phyloP scores from a whole-genome alignment of 1,284 basidiomycete genomes.

The Sparassis latifolia region DNA sequence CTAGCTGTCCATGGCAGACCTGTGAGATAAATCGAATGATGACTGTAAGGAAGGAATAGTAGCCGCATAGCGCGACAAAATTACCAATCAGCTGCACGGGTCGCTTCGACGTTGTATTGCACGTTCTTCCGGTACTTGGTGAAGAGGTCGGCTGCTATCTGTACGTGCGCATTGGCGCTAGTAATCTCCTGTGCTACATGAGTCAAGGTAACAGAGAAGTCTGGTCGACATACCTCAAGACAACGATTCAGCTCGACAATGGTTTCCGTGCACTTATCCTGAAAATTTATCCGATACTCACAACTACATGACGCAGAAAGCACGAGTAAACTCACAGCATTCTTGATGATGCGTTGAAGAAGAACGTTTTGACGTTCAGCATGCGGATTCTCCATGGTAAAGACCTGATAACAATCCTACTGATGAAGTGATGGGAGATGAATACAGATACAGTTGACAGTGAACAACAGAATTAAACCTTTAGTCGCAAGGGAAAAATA shows the following conservation, averaged over 20 bases:
- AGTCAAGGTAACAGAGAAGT: not conserved
- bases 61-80: no score
- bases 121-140: constrained; percentile 82
- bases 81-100: constrained; percentile 10
- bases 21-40: no score
- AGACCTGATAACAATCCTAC: no score
- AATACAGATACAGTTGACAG: no score
- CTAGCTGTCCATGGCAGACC: no score
- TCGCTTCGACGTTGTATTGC: constrained; percentile 76
- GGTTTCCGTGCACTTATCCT: constrained; percentile 80
- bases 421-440: no score
- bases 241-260: constrained; percentile 75
- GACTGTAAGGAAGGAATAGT: no score
- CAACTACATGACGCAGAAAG: not conserved
- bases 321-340: constrained; percentile 51
- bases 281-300: not conserved
- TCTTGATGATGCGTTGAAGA: constrained; percentile 85
- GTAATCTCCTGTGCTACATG: constrained; percentile 50
- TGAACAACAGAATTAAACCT: no score
- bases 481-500: no score
- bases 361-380: constrained; percentile 86
- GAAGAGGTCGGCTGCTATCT: constrained; percentile 69
- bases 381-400: constrained; percentile 83
- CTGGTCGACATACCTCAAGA: constrained; percentile 43
- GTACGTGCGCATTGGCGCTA: constrained; percentile 62